These are phyloP conservation scores for Dendrostoma leiphaemia DNA, from an alignment of 2,329 filamentous ascomycete species.

Conservation along the genomic window DNA sequence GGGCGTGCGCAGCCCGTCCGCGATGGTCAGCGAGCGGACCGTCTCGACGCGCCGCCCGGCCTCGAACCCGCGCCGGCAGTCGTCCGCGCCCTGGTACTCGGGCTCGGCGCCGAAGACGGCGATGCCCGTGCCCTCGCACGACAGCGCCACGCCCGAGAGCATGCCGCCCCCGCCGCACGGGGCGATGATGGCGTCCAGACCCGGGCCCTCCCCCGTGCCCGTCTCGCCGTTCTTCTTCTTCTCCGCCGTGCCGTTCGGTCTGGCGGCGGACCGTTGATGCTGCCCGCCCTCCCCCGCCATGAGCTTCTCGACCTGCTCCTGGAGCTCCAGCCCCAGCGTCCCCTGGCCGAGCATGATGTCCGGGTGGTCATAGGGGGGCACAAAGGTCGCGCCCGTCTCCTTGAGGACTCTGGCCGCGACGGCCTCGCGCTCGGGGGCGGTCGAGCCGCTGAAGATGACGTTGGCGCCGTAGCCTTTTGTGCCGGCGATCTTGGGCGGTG, in stretches of 20 bases:
- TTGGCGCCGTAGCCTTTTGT: constrained; percentile 75
- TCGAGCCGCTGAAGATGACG: constrained; percentile 80
- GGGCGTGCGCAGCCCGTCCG: constrained; percentile 84
- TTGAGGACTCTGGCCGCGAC: constrained; percentile 66
- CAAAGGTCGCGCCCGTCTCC: constrained; percentile 71
- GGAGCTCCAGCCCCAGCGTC: constrained; percentile 81
- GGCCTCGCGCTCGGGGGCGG: constrained; percentile 76
- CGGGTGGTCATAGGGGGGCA: constrained; percentile 91
- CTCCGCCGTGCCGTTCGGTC: neutral
- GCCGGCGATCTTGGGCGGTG: constrained; percentile 82
- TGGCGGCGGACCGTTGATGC: constrained; percentile 21
- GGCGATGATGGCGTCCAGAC: constrained; percentile 71
- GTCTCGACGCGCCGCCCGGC: constrained; percentile 60
- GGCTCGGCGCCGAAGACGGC: constrained; percentile 87
- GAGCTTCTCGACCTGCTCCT: constrained; percentile 64
- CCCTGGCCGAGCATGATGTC: constrained; percentile 92
- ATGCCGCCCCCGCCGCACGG: constrained; percentile 89
- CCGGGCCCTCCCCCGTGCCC: constrained; percentile 23
- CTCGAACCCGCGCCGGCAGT: constrained; percentile 70
- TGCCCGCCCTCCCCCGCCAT: constrained; percentile 34
- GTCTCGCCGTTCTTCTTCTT: constrained; percentile 4
- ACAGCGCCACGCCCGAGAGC: constrained; percentile 78
- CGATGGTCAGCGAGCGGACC: constrained; percentile 78
- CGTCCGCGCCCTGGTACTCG: constrained; percentile 77
- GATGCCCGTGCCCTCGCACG: constrained; percentile 68